These are phyloP conservation scores for Castanea crenata DNA, from an alignment of 306 rosid species.

Conservation along the genomic window DNA sequence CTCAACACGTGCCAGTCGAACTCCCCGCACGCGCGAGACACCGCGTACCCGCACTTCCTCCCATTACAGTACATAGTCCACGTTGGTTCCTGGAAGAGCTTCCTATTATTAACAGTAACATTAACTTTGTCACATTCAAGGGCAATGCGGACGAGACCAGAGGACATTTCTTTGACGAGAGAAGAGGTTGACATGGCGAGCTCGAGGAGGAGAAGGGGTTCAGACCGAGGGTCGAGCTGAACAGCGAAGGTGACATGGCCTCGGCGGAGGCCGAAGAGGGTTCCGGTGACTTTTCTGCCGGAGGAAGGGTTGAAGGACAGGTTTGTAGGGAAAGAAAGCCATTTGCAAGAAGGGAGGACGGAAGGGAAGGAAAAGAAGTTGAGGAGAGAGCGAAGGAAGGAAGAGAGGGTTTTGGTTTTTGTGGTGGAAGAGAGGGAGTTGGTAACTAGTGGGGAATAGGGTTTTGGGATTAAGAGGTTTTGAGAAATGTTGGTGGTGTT, in stretches of 20 bases:
- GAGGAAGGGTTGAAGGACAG: conserved; percentile 52
- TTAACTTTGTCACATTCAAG: conserved; percentile 59
- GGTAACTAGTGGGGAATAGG: conserved; percentile 24
- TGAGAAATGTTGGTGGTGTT: conserved; percentile 35
- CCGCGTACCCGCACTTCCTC: conserved; percentile 63
- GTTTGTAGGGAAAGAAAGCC: conserved; percentile 61
- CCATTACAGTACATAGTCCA: conserved; percentile 98
- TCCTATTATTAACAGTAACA: conserved; percentile 15
- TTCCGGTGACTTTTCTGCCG: conserved; percentile 76
- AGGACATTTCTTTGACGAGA: conserved; percentile 84
- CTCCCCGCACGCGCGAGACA: conserved; percentile 67
- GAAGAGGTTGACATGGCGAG: conserved; percentile 83
- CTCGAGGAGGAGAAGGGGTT: conserved; percentile 65
- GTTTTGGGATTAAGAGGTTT: conserved; percentile 41
- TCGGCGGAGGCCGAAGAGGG: conserved; percentile 87
- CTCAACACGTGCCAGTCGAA: conserved; percentile 63
- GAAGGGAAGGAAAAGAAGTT: conserved; percentile 58
- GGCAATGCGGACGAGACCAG: conserved; percentile 84
- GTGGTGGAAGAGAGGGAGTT: conserved; percentile 19
- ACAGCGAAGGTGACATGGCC: conserved; percentile 86
- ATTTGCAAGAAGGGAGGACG: conserved; percentile 55
- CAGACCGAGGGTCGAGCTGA: conserved; percentile 71
- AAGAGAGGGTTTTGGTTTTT: conserved; percentile 36
- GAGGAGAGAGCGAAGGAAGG: conserved; percentile 60
- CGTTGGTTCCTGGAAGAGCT: conserved; percentile 61